Conservation (phyloP, 2,329 filamentous ascomycete species). For the Corynespora cassiicola region DNA sequence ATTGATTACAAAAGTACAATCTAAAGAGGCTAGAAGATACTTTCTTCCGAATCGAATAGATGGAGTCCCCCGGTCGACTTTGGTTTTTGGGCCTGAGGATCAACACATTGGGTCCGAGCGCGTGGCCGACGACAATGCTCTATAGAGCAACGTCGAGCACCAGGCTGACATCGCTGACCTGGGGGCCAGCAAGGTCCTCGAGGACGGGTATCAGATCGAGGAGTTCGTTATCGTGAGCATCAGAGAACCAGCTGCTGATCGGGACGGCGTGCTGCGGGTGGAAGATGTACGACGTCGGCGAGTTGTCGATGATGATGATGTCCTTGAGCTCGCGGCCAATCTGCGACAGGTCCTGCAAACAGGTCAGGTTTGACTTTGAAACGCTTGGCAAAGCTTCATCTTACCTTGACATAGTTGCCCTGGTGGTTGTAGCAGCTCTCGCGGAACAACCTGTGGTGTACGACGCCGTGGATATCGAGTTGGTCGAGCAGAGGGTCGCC, state of each 20-base stretch:
- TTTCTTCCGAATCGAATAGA: conserved; percentile 26
- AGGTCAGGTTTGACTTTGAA: conserved; percentile 12
- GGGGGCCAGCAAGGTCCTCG: conserved; percentile 87
- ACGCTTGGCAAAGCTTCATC: conserved; percentile 13
- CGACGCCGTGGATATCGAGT: conserved; percentile 94
- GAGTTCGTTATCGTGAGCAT: conserved; percentile 98
- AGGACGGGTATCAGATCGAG: conserved; percentile 97
- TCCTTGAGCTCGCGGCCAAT: conserved; percentile 94
- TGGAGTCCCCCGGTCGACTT: too few relatives aligned
- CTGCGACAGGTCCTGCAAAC: conserved; percentile 81
- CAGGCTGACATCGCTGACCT: conserved; percentile 94
- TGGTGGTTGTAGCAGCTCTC: conserved; percentile 99
- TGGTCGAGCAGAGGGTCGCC: conserved; percentile 96
- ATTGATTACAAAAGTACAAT: conserved; percentile 48
- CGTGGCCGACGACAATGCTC: conserved; percentile 25
- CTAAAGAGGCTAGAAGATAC: conserved; percentile 18
- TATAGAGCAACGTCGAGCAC: conserved; percentile 87
- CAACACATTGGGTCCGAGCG: too few relatives aligned
- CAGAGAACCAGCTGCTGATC: conserved; percentile 99
- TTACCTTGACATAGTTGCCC: conserved; percentile 94
- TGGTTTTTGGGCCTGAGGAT: background rate
- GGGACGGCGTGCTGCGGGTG: conserved; percentile 98
- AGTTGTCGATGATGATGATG: conserved; percentile 99
- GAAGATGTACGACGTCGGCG: conserved; percentile 98
- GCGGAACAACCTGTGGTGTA: conserved; percentile 94